Evolutionary conservation across 176 grass and related monocot genomes (phyloP).

Genomic region (Aegilops tauschii): DNA sequence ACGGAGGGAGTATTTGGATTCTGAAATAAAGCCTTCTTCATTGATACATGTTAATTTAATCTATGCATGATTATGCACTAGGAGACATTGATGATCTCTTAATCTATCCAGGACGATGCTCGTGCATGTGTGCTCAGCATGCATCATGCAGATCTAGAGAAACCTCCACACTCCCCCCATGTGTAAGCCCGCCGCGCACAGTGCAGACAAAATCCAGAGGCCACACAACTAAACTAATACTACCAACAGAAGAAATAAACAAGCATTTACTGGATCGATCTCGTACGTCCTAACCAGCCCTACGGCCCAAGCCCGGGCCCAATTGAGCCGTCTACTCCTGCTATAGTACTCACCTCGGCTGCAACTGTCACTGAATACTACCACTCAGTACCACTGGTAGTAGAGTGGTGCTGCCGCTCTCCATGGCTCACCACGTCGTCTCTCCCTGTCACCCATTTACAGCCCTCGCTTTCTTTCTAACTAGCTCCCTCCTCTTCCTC

Average conservation of each 20-base stretch:
- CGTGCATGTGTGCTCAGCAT: not conserved
- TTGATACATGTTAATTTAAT: no score
- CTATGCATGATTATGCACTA: not conserved
- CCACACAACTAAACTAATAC: slow-evolving; percentile 26
- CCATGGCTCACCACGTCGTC: slow-evolving; percentile 23
- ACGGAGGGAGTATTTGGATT: no score
- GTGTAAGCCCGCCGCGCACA: slow-evolving; percentile 4
- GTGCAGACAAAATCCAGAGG: slow-evolving; percentile 35
- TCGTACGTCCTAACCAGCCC: not conserved
- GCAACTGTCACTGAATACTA: no score
- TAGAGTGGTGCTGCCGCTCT: not conserved
- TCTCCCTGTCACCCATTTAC: slow-evolving; percentile 27
- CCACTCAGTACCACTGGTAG: not conserved
- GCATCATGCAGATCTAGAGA: slow-evolving; percentile 29
- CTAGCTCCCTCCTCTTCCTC: not conserved
- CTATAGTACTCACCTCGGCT: no score
- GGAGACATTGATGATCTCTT: not conserved
- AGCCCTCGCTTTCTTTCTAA: slow-evolving; percentile 21
- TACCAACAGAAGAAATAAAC: not conserved
- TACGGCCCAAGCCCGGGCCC: not conserved
- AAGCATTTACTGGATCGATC: not conserved
- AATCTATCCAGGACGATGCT: slow-evolving; percentile 10
- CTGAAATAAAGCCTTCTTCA: not conserved
- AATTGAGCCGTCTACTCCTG: not conserved
- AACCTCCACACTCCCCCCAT: slow-evolving; percentile 3